phyloP scores from a whole-genome alignment of 495 filamentous ascomycete genomes.

The Penicillium coffeae region DNA sequence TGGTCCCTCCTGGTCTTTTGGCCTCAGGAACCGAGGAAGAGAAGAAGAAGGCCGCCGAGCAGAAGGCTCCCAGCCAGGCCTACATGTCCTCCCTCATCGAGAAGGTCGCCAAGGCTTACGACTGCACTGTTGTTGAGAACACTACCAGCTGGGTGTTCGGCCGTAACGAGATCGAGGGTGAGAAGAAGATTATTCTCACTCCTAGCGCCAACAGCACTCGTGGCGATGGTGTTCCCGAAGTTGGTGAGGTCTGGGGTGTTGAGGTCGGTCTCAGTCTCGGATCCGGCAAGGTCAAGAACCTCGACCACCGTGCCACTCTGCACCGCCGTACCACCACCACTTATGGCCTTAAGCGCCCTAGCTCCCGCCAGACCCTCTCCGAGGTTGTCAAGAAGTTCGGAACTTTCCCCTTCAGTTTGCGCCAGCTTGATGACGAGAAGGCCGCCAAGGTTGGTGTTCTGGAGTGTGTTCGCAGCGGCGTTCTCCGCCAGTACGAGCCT shows the following conservation, averaged over 20 bases:
- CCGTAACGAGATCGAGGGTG: conserved; percentile 93
- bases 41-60: conserved; percentile 82
- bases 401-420: conserved; percentile 93
- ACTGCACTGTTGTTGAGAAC: conserved; percentile 91
- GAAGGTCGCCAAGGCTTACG: conserved; percentile 88
- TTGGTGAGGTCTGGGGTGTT: conserved; percentile 96
- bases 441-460: conserved; percentile 94
- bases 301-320: conserved; percentile 81
- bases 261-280: conserved; percentile 91
- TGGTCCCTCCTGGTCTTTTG: conserved; percentile 82
- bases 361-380: conserved; percentile 82
- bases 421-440: conserved; percentile 95
- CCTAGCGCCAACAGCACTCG: conserved; percentile 76
- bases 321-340: conserved; percentile 89
- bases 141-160: conserved; percentile 95
- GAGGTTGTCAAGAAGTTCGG: conserved; percentile 96
- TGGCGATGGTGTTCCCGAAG: conserved; percentile 84
- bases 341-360: conserved; percentile 86
- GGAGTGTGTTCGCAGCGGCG: conserved; percentile 87
- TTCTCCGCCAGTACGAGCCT: conserved; percentile 92
- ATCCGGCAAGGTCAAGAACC: conserved; percentile 87
- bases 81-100: conserved; percentile 83
- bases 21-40: conserved; percentile 85
- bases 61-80: conserved; percentile 74
- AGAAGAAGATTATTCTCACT: conserved; percentile 95